These are phyloP conservation scores for Xenoacremonium recifei DNA, from an alignment of 2,329 filamentous ascomycete species.

Conservation along the genomic window DNA sequence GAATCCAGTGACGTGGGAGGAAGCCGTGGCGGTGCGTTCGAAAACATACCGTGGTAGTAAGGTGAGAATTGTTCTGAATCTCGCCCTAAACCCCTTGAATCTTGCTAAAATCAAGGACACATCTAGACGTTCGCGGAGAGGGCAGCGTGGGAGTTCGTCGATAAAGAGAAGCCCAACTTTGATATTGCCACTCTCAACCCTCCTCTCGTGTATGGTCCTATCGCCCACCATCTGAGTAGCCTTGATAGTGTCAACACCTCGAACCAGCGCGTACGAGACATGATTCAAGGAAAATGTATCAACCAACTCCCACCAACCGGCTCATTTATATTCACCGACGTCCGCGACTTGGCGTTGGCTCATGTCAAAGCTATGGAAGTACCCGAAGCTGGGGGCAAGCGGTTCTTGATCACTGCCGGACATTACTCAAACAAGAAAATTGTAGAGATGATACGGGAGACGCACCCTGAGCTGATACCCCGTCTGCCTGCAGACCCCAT, in stretches of 20 bases:
- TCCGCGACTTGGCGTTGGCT: constrained; percentile 4
- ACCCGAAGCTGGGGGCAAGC: constrained; percentile 1
- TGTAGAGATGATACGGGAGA: no score
- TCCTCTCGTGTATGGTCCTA: constrained; percentile 6
- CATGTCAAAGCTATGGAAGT: constrained; percentile 3
- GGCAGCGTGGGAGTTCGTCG: constrained; percentile 6
- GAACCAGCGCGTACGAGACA: constrained; percentile 1
- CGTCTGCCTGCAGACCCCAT: no score
- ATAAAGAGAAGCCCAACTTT: constrained; percentile 1
- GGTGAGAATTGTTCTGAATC: no score
- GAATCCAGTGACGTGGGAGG: no score
- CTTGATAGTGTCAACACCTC: constrained; percentile 3
- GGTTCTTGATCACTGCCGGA: constrained; percentile 5
- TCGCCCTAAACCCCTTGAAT: no score
- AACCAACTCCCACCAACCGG: not conserved
- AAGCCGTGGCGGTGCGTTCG: no score
- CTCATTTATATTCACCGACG: not conserved
- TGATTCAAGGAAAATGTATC: not conserved
- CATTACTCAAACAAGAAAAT: no score
- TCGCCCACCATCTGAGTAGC: not conserved
- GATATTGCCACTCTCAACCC: no score
- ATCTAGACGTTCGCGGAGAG: constrained; percentile 3
- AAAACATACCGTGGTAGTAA: no score
- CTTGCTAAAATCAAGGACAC: no score
- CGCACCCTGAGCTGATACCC: no score